Base-by-base conservation (phyloP, 2,329 filamentous ascomycete species). In the Ophiostoma montium region DNA sequence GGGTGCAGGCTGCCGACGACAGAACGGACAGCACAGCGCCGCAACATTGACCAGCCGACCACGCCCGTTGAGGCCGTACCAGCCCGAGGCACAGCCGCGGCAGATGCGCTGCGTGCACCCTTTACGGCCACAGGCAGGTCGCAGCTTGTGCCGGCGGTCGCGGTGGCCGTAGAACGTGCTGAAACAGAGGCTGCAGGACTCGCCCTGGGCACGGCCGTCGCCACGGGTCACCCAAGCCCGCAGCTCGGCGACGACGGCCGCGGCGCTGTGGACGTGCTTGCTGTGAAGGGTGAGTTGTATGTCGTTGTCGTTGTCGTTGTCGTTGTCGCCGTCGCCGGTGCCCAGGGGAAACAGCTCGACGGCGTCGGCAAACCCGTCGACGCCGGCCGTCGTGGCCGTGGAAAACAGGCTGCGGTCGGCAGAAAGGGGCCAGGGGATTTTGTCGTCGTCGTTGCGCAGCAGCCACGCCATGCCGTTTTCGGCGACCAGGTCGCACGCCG, bases 1-100 rank as follows among this genome's bases (percentile, higher is more conserved):
- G 5, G 65, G 56, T 1, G 63, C 60, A 0, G 70, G 70, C 39
- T 57, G 60, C 0, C 70, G 65, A 21, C 71, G 63, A 51, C 71
- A 75, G 59, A 75, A 75, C 1, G 71, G 70, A 51, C 71, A 74
- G 2, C 57, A 61, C 5, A 75, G 64, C 0, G 72, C 69, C 0
- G 70, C 68, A 0, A 67, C 56, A 52, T 74, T 73, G 56, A 75
- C 64, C 12, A 72, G 60, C 1, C 57, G 56, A 1, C 70, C 70
- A 1, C 62, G 58, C 0, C 39, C 46, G 54, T 74, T 75, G 50
- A 68, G 57, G 0, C 69, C 68, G 50, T 74, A 73, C 71, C 71
- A 75, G 2, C 54, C 57, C 16, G 57, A 51, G 10, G 63, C 54
- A 50, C 71, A 74, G 12, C 51, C 55, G 5, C 53, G 54, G 56